phyloP scores from a whole-genome alignment of 495 filamentous ascomycete species.

The Aspergillus egyptiacus region DNA sequence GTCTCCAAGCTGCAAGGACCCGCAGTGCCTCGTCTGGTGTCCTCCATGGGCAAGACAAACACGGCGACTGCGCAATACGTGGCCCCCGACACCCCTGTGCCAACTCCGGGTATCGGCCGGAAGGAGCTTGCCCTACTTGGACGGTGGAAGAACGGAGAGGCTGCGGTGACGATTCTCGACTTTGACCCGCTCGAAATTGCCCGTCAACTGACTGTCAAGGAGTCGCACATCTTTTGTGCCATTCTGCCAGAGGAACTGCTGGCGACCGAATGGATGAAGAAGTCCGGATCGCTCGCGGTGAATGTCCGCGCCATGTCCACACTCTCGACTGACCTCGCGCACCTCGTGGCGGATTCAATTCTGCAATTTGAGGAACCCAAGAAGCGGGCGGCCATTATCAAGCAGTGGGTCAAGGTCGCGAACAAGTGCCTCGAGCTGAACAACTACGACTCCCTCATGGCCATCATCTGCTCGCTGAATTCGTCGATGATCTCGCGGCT shows the following conservation, averaged over 20 bases:
- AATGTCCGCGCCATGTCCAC: constrained; percentile 94
- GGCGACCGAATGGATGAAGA: constrained; percentile 88
- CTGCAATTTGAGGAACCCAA: constrained; percentile 81
- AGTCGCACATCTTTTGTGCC: constrained; percentile 86
- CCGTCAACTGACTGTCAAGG: constrained; percentile 88
- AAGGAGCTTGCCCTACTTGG: constrained; percentile 68
- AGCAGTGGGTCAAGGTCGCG: constrained; percentile 98
- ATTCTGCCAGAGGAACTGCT: constrained; percentile 94
- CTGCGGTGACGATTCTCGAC: constrained; percentile 71
- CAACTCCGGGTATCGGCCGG: constrained; percentile 63
- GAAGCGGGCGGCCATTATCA: constrained; percentile 84
- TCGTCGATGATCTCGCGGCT: constrained; percentile 88
- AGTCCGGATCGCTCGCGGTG: constrained; percentile 67
- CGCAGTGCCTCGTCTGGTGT: constrained; percentile 79
- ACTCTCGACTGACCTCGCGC: constrained; percentile 83
- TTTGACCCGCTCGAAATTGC: constrained; percentile 92
- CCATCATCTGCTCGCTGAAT: constrained; percentile 89
- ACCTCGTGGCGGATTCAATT: constrained; percentile 94
- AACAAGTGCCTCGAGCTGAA: constrained; percentile 79
- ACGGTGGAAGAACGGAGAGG: constrained; percentile 67
- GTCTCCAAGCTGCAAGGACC: constrained; percentile 70
- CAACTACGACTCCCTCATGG: constrained; percentile 96
- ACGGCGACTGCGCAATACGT: constrained; percentile 63
- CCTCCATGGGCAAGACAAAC: constrained; percentile 82
- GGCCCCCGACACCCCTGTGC: constrained; percentile 64